These are phyloP conservation scores for Gonapodya sp. DNA, from an alignment of 192 early-diverging fungal genomes.

Conservation along the genomic window DNA sequence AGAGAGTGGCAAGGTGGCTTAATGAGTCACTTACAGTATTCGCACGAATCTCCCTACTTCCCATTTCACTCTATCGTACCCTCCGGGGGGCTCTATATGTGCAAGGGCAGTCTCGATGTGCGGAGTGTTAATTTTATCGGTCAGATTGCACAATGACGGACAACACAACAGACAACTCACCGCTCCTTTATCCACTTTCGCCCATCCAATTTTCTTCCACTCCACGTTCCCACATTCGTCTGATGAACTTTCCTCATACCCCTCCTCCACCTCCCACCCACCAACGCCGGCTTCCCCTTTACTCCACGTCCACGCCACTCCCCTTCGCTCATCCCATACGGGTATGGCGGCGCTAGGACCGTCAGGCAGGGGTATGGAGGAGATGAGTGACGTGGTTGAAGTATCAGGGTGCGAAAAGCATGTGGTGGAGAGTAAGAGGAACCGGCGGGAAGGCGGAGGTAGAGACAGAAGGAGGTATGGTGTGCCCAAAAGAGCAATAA, in stretches of 20 bases:
- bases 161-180: background rate
- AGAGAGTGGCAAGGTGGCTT: background rate
- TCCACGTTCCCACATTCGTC: background rate
- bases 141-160: background rate
- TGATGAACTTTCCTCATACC: background rate
- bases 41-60: background rate
- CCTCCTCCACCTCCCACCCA: background rate
- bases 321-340: background rate
- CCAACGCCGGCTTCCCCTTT: background rate
- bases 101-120: background rate
- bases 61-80: background rate
- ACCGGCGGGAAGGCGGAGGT: background rate
- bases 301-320: background rate
- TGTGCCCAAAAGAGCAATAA: background rate
- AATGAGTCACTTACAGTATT: background rate
- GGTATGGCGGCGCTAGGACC: background rate
- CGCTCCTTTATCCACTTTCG: background rate
- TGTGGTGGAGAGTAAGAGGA: background rate
- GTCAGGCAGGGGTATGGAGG: background rate
- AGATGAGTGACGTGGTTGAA: background rate
- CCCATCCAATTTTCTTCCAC: background rate
- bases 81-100: background rate
- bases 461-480: background rate
- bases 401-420: background rate
- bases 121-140: background rate